Conservation (phyloP, 805 yeast species). For the Metschnikowia continentalis region DNA sequence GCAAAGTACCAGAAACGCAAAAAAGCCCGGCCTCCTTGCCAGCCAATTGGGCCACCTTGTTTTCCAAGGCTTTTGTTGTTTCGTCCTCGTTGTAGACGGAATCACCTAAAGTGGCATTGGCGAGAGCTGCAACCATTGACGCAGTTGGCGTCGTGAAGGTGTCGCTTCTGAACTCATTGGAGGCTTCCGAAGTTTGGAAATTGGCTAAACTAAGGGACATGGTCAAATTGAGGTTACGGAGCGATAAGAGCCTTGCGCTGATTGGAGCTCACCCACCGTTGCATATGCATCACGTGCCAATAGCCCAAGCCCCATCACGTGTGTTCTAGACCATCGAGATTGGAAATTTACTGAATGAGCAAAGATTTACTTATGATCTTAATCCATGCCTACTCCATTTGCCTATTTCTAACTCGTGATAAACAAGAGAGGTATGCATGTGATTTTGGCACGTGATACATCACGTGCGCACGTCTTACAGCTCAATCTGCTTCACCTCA, state of each 20-base stretch:
- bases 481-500: background rate
- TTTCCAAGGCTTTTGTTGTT: slow-evolving; percentile 31
- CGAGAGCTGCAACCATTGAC: slow-evolving; percentile 15
- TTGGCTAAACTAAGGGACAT: slow-evolving; percentile 13
- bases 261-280: background rate
- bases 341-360: no score
- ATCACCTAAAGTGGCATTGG: slow-evolving; percentile 35
- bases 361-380: no score
- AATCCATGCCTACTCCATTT: no score
- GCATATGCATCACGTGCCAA: background rate
- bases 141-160: slow-evolving; percentile 22
- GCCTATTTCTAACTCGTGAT: background rate
- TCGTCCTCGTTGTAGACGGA: slow-evolving; percentile 41
- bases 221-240: background rate
- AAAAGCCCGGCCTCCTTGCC: slow-evolving; percentile 39
- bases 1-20: slow-evolving; percentile 41
- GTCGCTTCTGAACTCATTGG: slow-evolving; percentile 18
- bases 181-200: slow-evolving; percentile 12
- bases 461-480: background rate
- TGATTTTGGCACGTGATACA: background rate
- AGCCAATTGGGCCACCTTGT: slow-evolving; percentile 30
- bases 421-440: background rate
- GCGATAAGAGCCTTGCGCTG: background rate
- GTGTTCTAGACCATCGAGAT: background rate
- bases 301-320: background rate